A percentile compares a stretch with the other conserved stretches of the same genome.
phyloP scores from a whole-genome alignment of 2,329 filamentous ascomycete genomes.

The Penicillium digitatum region DNA sequence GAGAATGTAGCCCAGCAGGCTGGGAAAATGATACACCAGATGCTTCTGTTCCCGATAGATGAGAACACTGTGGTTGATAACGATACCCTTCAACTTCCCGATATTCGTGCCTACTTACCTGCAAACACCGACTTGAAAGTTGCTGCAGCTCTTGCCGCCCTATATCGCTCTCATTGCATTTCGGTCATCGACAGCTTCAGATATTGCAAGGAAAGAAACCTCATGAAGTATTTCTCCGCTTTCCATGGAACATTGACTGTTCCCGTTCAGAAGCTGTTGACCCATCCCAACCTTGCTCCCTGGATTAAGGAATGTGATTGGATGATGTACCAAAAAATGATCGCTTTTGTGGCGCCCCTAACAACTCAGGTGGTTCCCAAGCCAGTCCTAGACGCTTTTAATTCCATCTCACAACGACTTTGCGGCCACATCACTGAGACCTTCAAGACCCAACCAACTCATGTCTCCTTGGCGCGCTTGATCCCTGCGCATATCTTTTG shows the following conservation, averaged over 20 bases:
- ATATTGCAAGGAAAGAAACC: slow-evolving; percentile 94
- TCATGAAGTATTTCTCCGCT: slow-evolving; percentile 89
- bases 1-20: slow-evolving; percentile 39
- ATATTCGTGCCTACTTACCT: slow-evolving; percentile 77
- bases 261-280: slow-evolving; percentile 89
- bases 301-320: slow-evolving; percentile 98
- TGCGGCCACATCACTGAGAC: slow-evolving; percentile 78
- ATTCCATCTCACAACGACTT: slow-evolving; percentile 77
- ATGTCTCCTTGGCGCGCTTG: slow-evolving; percentile 83
- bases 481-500: slow-evolving; percentile 86
- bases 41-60: slow-evolving; percentile 38
- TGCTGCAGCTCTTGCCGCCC: slow-evolving; percentile 75
- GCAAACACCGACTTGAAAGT: slow-evolving; percentile 78
- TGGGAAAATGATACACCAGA: slow-evolving; percentile 38
- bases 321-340: slow-evolving; percentile 94
- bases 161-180: slow-evolving; percentile 93
- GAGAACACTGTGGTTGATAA: slow-evolving; percentile 52
- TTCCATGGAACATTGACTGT: slow-evolving; percentile 96
- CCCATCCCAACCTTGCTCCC: slow-evolving; percentile 71
- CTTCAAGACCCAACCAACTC: slow-evolving; percentile 77
- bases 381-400: slow-evolving; percentile 77
- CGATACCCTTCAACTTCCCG: slow-evolving; percentile 74
- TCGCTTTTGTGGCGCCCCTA: slow-evolving; percentile 81
- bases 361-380: slow-evolving; percentile 89
- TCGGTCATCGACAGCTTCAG: slow-evolving; percentile 93